A percentile compares a stretch with the other conserved stretches of the same genome.
These are phyloP conservation scores for Stramenopiles sp. DNA, from an alignment of 352 stramenopile genomes.

Conservation along the genomic window DNA sequence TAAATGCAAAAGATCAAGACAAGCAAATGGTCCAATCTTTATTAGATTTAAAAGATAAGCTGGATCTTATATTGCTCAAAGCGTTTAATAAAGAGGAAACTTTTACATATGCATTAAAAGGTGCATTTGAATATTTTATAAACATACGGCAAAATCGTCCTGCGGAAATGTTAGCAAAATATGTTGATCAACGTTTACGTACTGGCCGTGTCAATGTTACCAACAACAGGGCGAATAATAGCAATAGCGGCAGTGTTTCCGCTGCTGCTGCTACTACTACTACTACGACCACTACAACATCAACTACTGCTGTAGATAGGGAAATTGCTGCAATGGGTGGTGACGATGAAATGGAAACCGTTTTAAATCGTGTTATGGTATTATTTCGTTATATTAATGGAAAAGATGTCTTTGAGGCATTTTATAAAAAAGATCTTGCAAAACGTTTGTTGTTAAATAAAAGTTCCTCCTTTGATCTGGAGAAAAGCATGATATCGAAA, in stretches of 20 bases:
- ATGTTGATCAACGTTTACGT: slow-evolving; percentile 60
- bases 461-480: slow-evolving; percentile 71
- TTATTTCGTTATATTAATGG: slow-evolving; percentile 67
- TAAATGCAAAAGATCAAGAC: slow-evolving; percentile 48
- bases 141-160: slow-evolving; percentile 55
- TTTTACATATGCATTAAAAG: slow-evolving; percentile 55
- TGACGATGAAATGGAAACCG: slow-evolving; percentile 57
- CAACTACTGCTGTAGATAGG: not conserved
- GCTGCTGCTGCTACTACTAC: not conserved
- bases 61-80: slow-evolving; percentile 36
- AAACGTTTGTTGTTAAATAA: slow-evolving; percentile 78
- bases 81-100: slow-evolving; percentile 44
- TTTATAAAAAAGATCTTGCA: slow-evolving; percentile 91
- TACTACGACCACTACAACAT: not conserved
- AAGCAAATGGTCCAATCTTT: slow-evolving; percentile 67
- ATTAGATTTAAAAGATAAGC: slow-evolving; percentile 49
- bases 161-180: slow-evolving; percentile 70
- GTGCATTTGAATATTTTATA: slow-evolving; percentile 61
- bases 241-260: not conserved
- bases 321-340: too few species aligned
- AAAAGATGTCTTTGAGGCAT: slow-evolving; percentile 96
- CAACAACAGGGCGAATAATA: not conserved
- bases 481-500: slow-evolving; percentile 86
- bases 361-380: slow-evolving; percentile 72
- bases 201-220: slow-evolving; percentile 32